A percentile compares a stretch with the other conserved stretches of the same genome.
These are phyloP conservation scores for Colletotrichum sublineola DNA, from an alignment of 2,329 filamentous ascomycete species.

Conservation along the genomic window DNA sequence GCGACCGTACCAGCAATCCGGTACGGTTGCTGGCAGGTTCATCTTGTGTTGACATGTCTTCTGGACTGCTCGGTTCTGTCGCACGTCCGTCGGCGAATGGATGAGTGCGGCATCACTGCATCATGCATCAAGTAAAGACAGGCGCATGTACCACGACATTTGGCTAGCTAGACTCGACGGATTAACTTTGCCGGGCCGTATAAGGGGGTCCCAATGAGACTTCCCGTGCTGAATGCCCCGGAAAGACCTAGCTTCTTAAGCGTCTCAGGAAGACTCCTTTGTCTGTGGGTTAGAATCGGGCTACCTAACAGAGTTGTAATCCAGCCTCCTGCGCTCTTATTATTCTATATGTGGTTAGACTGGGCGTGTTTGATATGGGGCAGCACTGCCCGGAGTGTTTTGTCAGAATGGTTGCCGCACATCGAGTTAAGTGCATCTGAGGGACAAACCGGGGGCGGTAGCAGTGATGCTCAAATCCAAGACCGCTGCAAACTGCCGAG, in stretches of 20 bases:
- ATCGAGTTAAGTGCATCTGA: background rate
- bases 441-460: background rate
- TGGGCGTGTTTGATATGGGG: background rate
- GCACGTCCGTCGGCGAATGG: conserved; percentile 12
- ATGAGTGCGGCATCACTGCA: conserved; percentile 2
- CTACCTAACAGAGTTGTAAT: conserved; percentile 2
- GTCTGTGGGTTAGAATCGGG: conserved; percentile 3
- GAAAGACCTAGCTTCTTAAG: background rate
- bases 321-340: conserved; percentile 7
- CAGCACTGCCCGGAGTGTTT: background rate
- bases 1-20: conserved; percentile 37
- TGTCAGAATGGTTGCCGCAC: background rate
- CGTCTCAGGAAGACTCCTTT: conserved; percentile 11
- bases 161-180: background rate
- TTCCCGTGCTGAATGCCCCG: background rate
- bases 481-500: background rate
- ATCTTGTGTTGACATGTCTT: conserved; percentile 33
- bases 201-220: background rate
- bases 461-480: background rate
- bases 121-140: background rate
- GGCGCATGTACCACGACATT: background rate
- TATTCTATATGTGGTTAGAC: conserved; percentile 5
- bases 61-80: conserved; percentile 20
- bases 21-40: conserved; percentile 34
- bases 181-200: conserved; percentile 1